These are phyloP conservation scores for Pyricularia sp. DNA, from an alignment of 2,329 filamentous ascomycete genomes.

Conservation along the genomic window DNA sequence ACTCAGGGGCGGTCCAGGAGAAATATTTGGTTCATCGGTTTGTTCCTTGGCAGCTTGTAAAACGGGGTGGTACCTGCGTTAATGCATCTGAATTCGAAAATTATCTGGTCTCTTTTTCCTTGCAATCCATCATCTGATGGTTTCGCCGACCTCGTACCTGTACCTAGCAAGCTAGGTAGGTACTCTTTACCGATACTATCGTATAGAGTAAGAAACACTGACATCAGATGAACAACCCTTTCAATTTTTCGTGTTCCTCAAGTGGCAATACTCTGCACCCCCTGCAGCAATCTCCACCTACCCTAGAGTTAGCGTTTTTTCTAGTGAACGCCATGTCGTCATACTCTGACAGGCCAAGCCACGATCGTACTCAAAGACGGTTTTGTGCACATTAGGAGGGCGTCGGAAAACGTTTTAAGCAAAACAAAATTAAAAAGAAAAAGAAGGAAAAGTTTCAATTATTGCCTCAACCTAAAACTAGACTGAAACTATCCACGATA, in stretches of 20 bases:
- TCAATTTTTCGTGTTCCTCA: background rate
- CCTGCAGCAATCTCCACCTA: background rate
- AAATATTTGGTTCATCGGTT: background rate
- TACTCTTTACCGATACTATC: background rate
- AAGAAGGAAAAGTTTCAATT: background rate
- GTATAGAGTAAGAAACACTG: too few species aligned
- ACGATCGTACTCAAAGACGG: background rate
- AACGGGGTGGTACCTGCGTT: background rate
- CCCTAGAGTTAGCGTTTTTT: background rate
- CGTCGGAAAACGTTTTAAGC: background rate
- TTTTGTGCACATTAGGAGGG: background rate
- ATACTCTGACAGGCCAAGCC: background rate
- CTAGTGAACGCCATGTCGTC: background rate
- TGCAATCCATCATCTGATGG: background rate
- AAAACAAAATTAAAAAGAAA: background rate
- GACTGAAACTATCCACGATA: background rate
- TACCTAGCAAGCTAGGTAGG: too few species aligned
- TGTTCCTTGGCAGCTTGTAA: background rate
- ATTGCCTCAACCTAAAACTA: background rate
- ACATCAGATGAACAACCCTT: background rate
- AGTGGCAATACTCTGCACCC: background rate
- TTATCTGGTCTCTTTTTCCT: background rate
- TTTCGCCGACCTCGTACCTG: background rate
- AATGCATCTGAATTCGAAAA: background rate
- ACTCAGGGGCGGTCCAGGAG: background rate